A percentile compares a stretch with the other conserved stretches of the same genome.
phyloP scores from a whole-genome alignment of 352 stramenopile genomes.

The Halophytophthora batemanensis region DNA sequence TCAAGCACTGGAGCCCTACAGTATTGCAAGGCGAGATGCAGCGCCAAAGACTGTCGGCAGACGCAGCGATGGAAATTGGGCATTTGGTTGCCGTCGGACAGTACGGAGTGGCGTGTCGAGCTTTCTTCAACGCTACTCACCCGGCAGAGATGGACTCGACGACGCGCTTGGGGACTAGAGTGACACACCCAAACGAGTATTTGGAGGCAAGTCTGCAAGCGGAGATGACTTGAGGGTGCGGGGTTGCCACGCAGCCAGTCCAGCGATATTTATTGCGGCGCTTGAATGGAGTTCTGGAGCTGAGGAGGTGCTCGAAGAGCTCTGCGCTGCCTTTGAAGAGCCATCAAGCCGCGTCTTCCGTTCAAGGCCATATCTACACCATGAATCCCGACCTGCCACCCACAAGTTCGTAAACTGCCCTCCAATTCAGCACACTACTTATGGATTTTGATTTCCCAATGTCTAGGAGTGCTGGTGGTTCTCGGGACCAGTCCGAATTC shows the following conservation, averaged over 20 bases:
- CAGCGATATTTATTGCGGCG: background rate
- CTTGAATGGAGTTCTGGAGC: too few relatives aligned
- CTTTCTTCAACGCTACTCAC: conserved; percentile 52
- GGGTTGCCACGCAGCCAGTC: too few relatives aligned
- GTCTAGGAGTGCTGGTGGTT: too few relatives aligned
- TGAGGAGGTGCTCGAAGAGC: too few relatives aligned
- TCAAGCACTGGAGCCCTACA: conserved; percentile 62
- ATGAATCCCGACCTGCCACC: too few relatives aligned
- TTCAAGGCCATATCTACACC: too few relatives aligned
- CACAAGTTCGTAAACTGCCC: too few relatives aligned
- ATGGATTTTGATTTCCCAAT: too few relatives aligned
- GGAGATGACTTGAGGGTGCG: background rate
- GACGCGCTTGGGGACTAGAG: conserved; percentile 9
- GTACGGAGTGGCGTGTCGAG: conserved; percentile 39
- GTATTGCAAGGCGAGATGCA: conserved; percentile 46
- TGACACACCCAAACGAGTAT: conserved; percentile 62
- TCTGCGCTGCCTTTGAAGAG: too few relatives aligned
- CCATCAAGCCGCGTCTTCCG: too few relatives aligned
- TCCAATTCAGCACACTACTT: too few relatives aligned
- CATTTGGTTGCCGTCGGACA: conserved; percentile 27
- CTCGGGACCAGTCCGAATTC: too few relatives aligned
- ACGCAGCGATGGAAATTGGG: conserved; percentile 28
- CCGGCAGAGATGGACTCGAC: conserved; percentile 6
- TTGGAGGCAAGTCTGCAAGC: conserved; percentile 38
- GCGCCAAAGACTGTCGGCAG: conserved; percentile 15